Evolutionary conservation across 2,329 filamentous ascomycete genomes (phyloP).

Genomic region (Hypoxylon sp.): DNA sequence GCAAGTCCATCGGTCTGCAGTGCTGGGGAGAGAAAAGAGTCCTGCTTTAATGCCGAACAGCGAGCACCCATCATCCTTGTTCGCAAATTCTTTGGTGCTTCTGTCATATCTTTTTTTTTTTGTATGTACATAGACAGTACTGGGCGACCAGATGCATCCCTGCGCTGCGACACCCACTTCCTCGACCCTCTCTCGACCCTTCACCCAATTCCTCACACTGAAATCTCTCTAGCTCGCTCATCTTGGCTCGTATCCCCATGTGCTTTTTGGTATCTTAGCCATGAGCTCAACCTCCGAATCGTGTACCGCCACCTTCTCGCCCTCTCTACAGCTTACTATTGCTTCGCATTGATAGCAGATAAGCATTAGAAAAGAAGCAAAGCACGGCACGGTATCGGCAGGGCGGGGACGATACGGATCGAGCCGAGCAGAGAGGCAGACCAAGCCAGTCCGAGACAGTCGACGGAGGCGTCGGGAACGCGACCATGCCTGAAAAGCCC

Average conservation of each 20-base stretch:
- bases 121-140: constrained; percentile 7
- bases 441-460: too few relatives aligned
- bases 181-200: not conserved
- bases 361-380: not conserved
- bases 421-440: constrained; percentile 5
- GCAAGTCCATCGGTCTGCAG: too few relatives aligned
- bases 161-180: constrained; percentile 7
- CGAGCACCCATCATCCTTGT: constrained; percentile 25
- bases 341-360: constrained; percentile 12
- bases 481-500: constrained; percentile 79
- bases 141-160: constrained; percentile 16
- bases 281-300: constrained; percentile 9
- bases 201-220: constrained; percentile 13
- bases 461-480: not conserved
- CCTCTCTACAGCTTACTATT: not conserved
- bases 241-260: not conserved
- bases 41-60: constrained; percentile 20
- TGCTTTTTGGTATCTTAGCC: constrained; percentile 8
- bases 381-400: not conserved
- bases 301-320: constrained; percentile 4
- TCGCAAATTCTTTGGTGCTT: not conserved
- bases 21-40: too few relatives aligned
- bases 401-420: constrained; percentile 12
- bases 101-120: constrained; percentile 9
- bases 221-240: not conserved